phyloP scores from a whole-genome alignment of 169 alveolate genomes.

The Eimeria maxima region DNA sequence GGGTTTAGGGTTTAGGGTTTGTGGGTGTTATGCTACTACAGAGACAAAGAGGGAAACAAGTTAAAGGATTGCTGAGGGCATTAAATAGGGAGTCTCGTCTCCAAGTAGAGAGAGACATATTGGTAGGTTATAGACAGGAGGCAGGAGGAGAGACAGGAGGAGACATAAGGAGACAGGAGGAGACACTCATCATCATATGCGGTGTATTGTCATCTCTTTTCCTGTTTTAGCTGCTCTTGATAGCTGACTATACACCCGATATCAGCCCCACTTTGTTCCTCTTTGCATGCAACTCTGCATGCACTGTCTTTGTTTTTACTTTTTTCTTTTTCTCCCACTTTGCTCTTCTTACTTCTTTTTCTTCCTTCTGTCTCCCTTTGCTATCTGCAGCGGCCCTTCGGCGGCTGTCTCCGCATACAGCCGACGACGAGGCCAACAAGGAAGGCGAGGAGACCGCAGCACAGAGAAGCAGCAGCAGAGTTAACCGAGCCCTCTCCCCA shows the following conservation, averaged over 20 bases:
- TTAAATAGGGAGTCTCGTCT: neutral
- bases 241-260: neutral
- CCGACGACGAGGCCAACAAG: neutral
- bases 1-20: constrained; percentile 24
- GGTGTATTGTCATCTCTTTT: neutral
- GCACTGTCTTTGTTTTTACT: neutral
- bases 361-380: neutral
- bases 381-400: neutral
- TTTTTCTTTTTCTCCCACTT: neutral
- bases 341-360: neutral
- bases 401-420: neutral
- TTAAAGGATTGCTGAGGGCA: neutral
- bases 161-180: no score
- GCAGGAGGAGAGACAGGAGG: neutral
- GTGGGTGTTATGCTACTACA: neutral
- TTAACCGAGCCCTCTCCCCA: neutral
- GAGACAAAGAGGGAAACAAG: constrained; percentile 10
- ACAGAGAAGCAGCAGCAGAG: neutral
- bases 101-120: neutral
- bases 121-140: neutral
- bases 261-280: neutral
- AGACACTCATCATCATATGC: no score
- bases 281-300: neutral
- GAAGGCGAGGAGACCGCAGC: neutral
- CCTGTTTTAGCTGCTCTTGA: neutral